phyloP scores from a whole-genome alignment of 257 asterid species.

The Cinchona pubescens region DNA sequence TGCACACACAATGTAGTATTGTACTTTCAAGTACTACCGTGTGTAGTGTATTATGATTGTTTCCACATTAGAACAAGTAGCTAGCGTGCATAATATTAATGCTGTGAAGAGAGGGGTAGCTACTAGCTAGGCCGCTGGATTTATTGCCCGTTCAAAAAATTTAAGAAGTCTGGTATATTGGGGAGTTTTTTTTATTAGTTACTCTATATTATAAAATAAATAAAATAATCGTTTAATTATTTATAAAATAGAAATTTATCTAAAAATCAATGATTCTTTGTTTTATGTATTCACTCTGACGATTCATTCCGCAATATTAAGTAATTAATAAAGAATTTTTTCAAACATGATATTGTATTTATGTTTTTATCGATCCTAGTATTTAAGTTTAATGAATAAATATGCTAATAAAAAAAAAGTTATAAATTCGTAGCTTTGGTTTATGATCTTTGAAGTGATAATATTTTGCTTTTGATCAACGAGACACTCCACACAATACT shows the following conservation, averaged over 20 bases:
- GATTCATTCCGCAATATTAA: too few relatives aligned
- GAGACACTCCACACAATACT: neutral
- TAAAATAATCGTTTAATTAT: too few relatives aligned
- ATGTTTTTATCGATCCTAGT: too few relatives aligned
- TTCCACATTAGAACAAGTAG: neutral
- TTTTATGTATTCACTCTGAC: too few relatives aligned
- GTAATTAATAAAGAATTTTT: too few relatives aligned
- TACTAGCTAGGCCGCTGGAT: conserved; percentile 13
- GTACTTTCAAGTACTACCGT: conserved; percentile 78
- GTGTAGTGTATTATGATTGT: conserved; percentile 16
- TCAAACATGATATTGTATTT: too few relatives aligned
- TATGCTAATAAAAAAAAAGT: too few relatives aligned
- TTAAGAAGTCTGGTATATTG: neutral
- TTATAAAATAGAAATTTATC: too few relatives aligned
- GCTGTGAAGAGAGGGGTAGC: neutral
- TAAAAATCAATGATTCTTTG: too few relatives aligned
- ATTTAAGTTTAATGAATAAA: too few relatives aligned
- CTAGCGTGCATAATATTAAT: conserved; percentile 1
- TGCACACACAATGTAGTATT: conserved; percentile 72
- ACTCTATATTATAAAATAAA: neutral
- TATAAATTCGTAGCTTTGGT: too few relatives aligned
- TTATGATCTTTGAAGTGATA: neutral
- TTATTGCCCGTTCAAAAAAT: neutral
- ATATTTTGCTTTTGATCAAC: neutral
- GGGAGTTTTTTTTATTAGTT: neutral